Base-by-base conservation (phyloP, 2,329 filamentous ascomycete genomes). In the Aspergillus sp. region DNA sequence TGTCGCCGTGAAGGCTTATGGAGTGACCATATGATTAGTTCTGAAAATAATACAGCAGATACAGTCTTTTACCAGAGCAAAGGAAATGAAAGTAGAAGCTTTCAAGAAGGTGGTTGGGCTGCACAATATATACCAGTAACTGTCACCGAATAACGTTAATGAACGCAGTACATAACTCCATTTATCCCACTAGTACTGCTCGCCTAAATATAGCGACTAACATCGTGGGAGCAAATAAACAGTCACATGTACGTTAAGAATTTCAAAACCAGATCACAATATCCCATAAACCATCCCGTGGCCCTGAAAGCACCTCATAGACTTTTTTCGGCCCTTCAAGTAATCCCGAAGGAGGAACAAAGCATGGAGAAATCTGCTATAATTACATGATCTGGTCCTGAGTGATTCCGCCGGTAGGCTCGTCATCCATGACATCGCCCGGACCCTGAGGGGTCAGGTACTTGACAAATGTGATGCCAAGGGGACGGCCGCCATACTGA, bases 321-420 rank as follows among this genome's bases (percentile, higher is more conserved):
- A 61, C 57, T 57, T 60, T 60, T 57, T 53, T 32, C 43, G 36
- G 24, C 50, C 60, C 36, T 54, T 48, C 34, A 17, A 41, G 24
- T 24, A 6, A 12, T 48, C 17, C 32, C 41, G 42, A 51, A 52
- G 39, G 57, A 30, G n/a, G 38, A 56, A 44, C 26, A 53, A 59
- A 54, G 53, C 41, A 55, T 39, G 55, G 18, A 15, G 9, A 30
- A 39, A 38, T 26, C 50, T 41, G 42, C 32, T 62, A 58, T 18
- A 39, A 55, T 79, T 79, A 98, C 93, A 98, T 96, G 78, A 98
- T 97, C 81, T 98, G 93, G 72, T 98, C 93, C 77, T 98, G 95
- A n/a, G 92, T 96, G 71, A 96, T 78, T 60, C 88, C 89, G 50
- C 82, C 76, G 24, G 81, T 80, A 39, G 78, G 85, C 63, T 90